Evolutionary conservation across 768 basidiomycete species (phyloP).

Genomic region (Panus rudis): DNA sequence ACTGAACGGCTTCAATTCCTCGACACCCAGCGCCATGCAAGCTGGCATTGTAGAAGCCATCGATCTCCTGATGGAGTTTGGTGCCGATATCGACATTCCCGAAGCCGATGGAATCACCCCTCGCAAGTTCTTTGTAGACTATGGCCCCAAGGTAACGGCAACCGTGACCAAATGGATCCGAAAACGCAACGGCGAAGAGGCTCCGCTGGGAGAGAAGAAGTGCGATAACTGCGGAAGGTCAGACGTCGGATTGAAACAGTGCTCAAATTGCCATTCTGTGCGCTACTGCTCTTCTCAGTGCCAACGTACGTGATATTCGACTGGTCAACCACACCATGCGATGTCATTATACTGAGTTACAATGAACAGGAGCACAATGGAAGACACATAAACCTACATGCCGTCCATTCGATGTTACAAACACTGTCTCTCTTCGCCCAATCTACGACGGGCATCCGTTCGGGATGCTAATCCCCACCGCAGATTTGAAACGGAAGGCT

Average conservation of each 20-base stretch:
- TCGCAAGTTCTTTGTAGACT: constrained; percentile 22
- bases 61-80: constrained; percentile 42
- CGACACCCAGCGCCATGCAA: constrained; percentile 22
- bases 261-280: constrained; percentile 36
- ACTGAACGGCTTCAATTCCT: background rate
- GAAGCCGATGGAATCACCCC: constrained; percentile 35
- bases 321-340: too few species aligned
- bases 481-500: constrained; percentile 24
- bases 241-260: constrained; percentile 32
- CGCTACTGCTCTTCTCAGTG: constrained; percentile 50
- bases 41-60: constrained; percentile 15
- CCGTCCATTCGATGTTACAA: constrained; percentile 34
- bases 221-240: constrained; percentile 34
- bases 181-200: constrained; percentile 37
- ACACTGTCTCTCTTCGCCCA: constrained; percentile 42
- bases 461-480: constrained; percentile 18
- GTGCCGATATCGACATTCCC: constrained; percentile 35
- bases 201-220: constrained; percentile 34
- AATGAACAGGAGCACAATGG: constrained; percentile 39
- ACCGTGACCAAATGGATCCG: constrained; percentile 39
- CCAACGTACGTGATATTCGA: constrained; percentile 35
- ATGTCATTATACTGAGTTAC: constrained; percentile 1
- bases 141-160: constrained; percentile 40
- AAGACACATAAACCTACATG: constrained; percentile 40
- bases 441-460: constrained; percentile 23